These are phyloP conservation scores for Termitomyces heimii DNA, from an alignment of 768 basidiomycete species.

Conservation along the genomic window DNA sequence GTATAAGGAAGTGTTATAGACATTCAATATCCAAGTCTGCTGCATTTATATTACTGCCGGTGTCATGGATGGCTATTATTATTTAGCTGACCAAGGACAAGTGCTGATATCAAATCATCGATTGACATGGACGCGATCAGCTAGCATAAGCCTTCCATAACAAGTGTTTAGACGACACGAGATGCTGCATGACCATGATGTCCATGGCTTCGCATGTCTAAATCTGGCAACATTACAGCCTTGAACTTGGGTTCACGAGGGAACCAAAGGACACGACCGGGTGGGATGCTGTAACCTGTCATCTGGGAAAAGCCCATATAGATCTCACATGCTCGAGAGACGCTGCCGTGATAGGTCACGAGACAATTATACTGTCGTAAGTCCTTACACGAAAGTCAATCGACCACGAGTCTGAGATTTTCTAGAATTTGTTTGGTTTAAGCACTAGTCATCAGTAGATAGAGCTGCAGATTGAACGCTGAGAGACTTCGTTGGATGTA, in stretches of 20 bases:
- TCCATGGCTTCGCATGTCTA: background rate
- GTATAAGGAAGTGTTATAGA: background rate
- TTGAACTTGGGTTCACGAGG: constrained; percentile 10
- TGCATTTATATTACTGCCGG: background rate
- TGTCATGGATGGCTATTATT: background rate
- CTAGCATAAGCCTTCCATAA: background rate
- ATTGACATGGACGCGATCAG: background rate
- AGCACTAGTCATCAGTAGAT: background rate
- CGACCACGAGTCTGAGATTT: background rate
- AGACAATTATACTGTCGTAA: background rate
- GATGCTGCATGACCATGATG: background rate
- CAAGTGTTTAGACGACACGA: constrained; percentile 2
- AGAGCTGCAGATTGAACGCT: background rate
- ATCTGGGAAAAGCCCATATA: background rate
- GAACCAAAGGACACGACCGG: constrained; percentile 4
- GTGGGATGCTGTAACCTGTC: background rate
- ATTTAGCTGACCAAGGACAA: background rate
- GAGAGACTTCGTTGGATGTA: background rate
- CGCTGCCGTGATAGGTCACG: background rate
- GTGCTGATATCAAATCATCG: background rate
- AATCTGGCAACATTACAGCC: background rate
- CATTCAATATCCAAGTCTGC: background rate
- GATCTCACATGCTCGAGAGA: constrained; percentile 6
- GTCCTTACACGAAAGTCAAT: background rate
- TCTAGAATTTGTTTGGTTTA: too few relatives aligned